Evolutionary conservation across 306 rosid genomes (phyloP).

Genomic region (Cucurbita moschata): DNA sequence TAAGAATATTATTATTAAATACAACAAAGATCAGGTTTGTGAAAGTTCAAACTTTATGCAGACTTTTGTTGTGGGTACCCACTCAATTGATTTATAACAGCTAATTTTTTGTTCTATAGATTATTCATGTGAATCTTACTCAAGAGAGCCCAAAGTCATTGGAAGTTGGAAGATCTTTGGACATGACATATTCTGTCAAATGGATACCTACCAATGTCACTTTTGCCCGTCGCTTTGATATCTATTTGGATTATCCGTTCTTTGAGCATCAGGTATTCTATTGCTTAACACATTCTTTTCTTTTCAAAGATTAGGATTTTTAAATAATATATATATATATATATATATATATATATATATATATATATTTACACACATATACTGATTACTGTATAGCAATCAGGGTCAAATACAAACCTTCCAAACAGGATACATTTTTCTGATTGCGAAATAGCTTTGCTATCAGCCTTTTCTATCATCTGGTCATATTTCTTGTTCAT

Average conservation of each 20-base stretch:
- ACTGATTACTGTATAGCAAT: neutral
- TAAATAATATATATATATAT: too few relatives aligned
- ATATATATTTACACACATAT: too few relatives aligned
- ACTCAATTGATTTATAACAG: constrained; percentile 2
- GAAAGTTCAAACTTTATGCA: neutral
- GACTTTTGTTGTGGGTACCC: neutral
- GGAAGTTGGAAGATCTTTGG: constrained; percentile 50
- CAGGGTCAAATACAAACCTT: neutral
- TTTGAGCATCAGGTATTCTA: constrained; percentile 77
- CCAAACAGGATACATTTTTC: neutral
- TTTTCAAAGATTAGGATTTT: neutral
- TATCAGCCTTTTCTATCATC: neutral
- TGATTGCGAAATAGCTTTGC: neutral
- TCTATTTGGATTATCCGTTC: constrained; percentile 87
- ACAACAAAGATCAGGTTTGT: constrained; percentile 84
- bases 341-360: too few relatives aligned
- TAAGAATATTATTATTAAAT: constrained; percentile 49
- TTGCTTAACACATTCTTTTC: neutral
- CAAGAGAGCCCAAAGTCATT: constrained; percentile 68
- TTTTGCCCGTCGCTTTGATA: constrained; percentile 84
- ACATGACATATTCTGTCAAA: constrained; percentile 75
- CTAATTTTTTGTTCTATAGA: constrained; percentile 29
- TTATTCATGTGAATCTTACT: constrained; percentile 87
- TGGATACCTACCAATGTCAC: constrained; percentile 67
- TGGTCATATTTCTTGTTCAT: neutral